Evolutionary conservation across 2,329 filamentous ascomycete genomes (phyloP), one percentile per base, ranked within the genome.

Genomic region (Leptographium flavum): DNA sequence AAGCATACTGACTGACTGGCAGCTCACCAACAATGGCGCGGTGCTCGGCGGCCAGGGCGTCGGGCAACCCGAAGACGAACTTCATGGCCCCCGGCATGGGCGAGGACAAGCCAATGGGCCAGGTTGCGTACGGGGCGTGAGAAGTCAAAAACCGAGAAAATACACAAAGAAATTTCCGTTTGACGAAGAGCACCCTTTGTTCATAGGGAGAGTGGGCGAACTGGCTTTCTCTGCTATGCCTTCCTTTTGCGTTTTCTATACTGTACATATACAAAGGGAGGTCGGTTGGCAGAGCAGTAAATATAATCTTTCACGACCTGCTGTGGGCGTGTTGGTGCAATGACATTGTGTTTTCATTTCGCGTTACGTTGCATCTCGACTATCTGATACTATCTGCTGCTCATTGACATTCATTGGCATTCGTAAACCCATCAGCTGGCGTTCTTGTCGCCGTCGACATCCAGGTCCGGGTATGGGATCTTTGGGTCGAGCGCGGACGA

Each of bases 21-120:
- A 94, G 88, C 70, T 95, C 88, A 51, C 88, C 92, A 43, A 98
- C 92, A 47, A 98, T 98, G 92, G 92, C 92, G 49, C 84, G 92
- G 60, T 95, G 87, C 73, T 94, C 87, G 42, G 90, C 86, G 44
- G 84, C 88, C 54, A 96, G 95, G 75, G 83, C 82, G 47, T 80
- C 79, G 10, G 79, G 81, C 49, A 84, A 87, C 66, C 76, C 82
- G 47, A 72, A 83, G 62, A 87, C 79, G 45, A 86, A 87, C 66
- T 76, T 86, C 54, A 82, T 87, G 80, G 82, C 82, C 45, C 71
- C 81, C 21, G 83, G 83, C 45, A 72, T 76, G 61, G 71, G 74
- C 57, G 72, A 77, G 55, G 73, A 77, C 55, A 73, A 67, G 63
- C 74, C 74, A 4, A 69, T 74, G 68, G 74, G 74, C 42, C 74